A percentile compares a stretch with the other conserved stretches of the same genome.
Conservation (phyloP, 495 filamentous ascomycete species). For the Chaetomium fimeti region DNA sequence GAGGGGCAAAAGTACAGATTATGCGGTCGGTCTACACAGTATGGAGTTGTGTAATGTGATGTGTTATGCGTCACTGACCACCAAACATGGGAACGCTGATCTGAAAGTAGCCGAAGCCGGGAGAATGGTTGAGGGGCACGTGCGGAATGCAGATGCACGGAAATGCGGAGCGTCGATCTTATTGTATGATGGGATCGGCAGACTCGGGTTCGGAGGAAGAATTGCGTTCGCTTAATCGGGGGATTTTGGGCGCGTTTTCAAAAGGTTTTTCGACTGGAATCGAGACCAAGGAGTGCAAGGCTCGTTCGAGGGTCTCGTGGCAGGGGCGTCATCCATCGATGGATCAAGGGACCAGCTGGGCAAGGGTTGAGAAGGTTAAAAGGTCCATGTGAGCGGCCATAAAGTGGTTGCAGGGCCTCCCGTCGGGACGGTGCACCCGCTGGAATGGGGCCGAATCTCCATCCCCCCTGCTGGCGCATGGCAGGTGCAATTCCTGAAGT, state of each 20-base stretch:
- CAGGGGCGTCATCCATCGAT: background rate
- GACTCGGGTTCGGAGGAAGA: background rate
- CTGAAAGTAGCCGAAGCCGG: background rate
- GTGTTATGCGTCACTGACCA: background rate
- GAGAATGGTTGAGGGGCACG: constrained; percentile 9
- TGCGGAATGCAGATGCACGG: constrained; percentile 15
- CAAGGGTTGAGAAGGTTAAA: too few relatives aligned
- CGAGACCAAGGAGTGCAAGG: background rate
- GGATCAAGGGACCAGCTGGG: too few relatives aligned
- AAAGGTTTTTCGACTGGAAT: background rate
- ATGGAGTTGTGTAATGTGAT: background rate
- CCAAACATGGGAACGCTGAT: background rate
- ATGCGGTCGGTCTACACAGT: background rate
- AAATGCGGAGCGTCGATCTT: constrained; percentile 15
- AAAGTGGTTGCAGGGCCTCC: background rate
- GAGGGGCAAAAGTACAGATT: background rate
- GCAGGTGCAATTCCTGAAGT: background rate
- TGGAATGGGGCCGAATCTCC: background rate
- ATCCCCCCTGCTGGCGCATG: background rate
- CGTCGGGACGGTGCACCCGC: constrained; percentile 2
- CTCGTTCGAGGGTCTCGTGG: background rate
- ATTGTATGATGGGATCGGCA: constrained; percentile 4
- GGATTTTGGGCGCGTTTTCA: background rate
- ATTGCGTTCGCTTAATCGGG: background rate
- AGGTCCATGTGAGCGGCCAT: too few relatives aligned